Evolutionary conservation across 2,329 filamentous ascomycete species (phyloP), one percentile per base, ranked within the genome.

Genomic region (Beauveria sp.): DNA sequence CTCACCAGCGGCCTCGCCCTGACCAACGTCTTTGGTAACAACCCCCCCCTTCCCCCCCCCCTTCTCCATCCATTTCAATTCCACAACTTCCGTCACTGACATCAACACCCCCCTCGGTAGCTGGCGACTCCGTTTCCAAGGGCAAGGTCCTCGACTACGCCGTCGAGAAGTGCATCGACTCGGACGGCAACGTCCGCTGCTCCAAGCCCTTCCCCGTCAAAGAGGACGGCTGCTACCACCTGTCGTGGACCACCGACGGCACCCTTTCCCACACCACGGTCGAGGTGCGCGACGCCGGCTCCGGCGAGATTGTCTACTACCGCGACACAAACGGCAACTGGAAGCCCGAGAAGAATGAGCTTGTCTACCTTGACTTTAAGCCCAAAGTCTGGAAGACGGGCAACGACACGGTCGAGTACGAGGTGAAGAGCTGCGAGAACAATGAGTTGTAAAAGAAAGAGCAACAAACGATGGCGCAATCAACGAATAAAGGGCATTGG

Each of bases 281-380:
- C 54, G 75, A 76, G 61, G 66, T 69, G 5, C 67, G 67, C 28
- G 67, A 77, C 64, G 74, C 74, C 7, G 75, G 70, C 1, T 70
- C 71, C 49, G 68, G 67, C 52, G 75, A 79, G 67, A 63, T 79
- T 16, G 76, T 79, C 5, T 79, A 70, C 65, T 79, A 79, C 63
- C 69, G 76, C 16, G 77, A 80, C 63, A 79, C 76, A 22, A 69
- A 79, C 67, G 77, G 77, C 22, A 69, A 78, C 42, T 80, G 77
- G 77, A 76, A 67, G 2, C 73, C 76, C 0, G 73, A 77, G 65
- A 79, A 79, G 72, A 69, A 69, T 10, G 77, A 79, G 71, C 68
- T 78, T 22, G 76, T 79, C 3, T 78, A 78, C 38, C 62, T 79
- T 45, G 77, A 79, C 63, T 79, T 79, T 65, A 78, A 76, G 65